A percentile compares a stretch with the other conserved stretches of the same genome.
Evolutionary conservation across 768 basidiomycete species (phyloP).

Genomic region (Lentinula detonsa): DNA sequence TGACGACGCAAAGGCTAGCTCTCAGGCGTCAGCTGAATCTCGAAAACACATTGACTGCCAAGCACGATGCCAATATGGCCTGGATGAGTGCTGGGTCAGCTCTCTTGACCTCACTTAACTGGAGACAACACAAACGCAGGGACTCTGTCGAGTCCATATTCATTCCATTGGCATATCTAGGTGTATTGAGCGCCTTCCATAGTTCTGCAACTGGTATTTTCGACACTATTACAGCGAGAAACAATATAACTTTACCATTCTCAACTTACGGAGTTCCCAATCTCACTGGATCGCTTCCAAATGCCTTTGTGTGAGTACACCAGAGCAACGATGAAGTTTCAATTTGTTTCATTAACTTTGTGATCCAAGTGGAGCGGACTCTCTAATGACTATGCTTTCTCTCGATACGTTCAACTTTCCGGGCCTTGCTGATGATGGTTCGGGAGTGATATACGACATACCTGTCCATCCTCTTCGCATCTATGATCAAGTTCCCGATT

Average conservation of each 20-base stretch:
- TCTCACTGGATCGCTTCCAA: neutral
- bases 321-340: neutral
- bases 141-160: neutral
- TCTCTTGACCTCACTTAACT: neutral
- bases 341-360: neutral
- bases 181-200: neutral
- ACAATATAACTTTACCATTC: neutral
- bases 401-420: neutral
- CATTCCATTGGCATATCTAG: neutral
- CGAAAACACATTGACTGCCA: neutral
- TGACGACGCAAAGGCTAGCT: conserved; percentile 3
- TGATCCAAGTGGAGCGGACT: neutral
- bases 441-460: neutral
- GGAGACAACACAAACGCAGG: neutral
- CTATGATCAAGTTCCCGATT: neutral
- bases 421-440: neutral
- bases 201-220: neutral
- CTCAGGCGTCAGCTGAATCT: conserved; percentile 2
- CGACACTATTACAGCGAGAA: neutral
- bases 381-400: neutral
- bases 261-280: neutral
- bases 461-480: neutral
- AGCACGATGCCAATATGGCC: conserved; percentile 1
- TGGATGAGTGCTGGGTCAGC: conserved; percentile 1
- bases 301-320: neutral